phyloP scores from a whole-genome alignment of 192 early-diverging fungal genomes.

The Coemansia sp. region DNA sequence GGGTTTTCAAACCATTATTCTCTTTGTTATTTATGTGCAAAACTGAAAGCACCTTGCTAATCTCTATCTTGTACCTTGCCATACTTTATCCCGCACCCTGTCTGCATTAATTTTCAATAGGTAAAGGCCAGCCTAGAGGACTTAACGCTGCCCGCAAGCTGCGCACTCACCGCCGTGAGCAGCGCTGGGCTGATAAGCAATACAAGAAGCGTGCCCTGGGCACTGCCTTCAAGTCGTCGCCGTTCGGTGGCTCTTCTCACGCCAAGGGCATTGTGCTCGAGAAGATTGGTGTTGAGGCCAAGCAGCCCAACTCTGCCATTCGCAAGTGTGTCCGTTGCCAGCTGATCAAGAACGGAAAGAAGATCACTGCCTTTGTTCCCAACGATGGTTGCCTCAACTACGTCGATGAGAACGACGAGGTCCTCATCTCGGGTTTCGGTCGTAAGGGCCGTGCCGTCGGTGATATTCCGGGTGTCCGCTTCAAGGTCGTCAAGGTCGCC shows the following conservation, averaged over 20 bases:
- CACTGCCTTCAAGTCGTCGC: conserved; percentile 97
- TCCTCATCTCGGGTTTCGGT: conserved; percentile 99
- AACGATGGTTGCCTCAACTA: conserved; percentile 99
- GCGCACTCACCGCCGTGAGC: conserved; percentile 94
- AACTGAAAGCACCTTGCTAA: not conserved
- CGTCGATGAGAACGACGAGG: conserved; percentile 99
- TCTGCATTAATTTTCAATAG: conserved; percentile 16
- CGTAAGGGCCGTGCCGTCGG: conserved; percentile 99
- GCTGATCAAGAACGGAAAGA: conserved; percentile 99
- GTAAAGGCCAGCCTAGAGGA: conserved; percentile 92
- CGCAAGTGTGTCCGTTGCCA: conserved; percentile 99
- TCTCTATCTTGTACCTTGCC: not conserved
- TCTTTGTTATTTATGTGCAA: not conserved
- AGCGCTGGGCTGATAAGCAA: conserved; percentile 98
- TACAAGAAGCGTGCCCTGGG: conserved; percentile 99
- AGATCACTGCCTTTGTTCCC: conserved; percentile 99
- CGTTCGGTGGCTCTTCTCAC: conserved; percentile 99
- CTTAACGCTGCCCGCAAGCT: conserved; percentile 98
- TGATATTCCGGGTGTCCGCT: conserved; percentile 99
- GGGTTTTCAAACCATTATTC: not conserved
- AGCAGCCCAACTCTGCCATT: conserved; percentile 99
- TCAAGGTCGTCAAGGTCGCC: conserved; percentile 99
- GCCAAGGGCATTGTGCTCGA: conserved; percentile 99
- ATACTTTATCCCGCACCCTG: not conserved
- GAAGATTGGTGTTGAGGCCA: conserved; percentile 99